Evolutionary conservation across 371 early-diverging fungal genomes (phyloP), one percentile per base, ranked within the genome.

Genomic region (Rhizopus arrhizus): DNA sequence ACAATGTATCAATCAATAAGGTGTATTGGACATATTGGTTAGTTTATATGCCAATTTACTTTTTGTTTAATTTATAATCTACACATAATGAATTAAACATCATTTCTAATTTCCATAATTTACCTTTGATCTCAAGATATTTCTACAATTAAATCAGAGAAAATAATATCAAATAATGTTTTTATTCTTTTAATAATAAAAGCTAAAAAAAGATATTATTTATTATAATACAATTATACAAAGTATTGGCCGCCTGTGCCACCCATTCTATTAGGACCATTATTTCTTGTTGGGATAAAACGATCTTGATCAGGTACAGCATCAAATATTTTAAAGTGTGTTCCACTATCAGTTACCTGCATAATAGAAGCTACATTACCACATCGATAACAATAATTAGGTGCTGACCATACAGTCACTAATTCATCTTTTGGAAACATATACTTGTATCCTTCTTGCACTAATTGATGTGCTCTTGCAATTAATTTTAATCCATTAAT

Each of bases 401-500:
- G 99, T 29, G 99, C 99, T 36, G 95, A 95, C 95, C 99, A 99
- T 38, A 99, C 97, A 2, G 99, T 99, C 28, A 99, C 99, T 64
- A 99, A 85, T 59, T 92, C 91, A 60, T 95, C 90, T 52, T 95
- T 93, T 9, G 93, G 93, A 79, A 98, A 98, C 94, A 93, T 95
- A 72, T 94, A 95, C 70, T 97, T 96, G 84, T 92, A 99, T 8
- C 95, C 85, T 97, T 98, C 98, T 93, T 98, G 73, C 8, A 99
- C 99, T 49, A 99, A 87, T 84, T 99, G 99, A 86, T 99, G 99
- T 31, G 99, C 99, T 66, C 99, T 85, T 40, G 98, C 96, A 76
- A 99, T 95, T 55, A 99, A 84, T 10, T 91, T 92, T 48, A 99
- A 77, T 12, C 95, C 95, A 80, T 99, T 99, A 80, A 91, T 95